Base-by-base conservation (phyloP, 768 basidiomycete genomes). In the Serpula lacrymans region DNA sequence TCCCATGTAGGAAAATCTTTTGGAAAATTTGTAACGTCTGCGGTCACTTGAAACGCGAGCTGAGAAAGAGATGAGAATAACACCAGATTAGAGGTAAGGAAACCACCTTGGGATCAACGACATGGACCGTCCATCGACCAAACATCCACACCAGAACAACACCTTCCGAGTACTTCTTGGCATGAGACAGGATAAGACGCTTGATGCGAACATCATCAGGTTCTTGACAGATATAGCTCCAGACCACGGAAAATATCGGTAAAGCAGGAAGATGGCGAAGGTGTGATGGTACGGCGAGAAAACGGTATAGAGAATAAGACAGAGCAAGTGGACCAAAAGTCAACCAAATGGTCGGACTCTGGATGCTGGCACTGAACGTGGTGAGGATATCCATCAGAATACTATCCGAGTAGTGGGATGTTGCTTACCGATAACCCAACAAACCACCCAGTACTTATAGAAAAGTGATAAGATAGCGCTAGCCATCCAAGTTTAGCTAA, bases 101-200 rank as follows among this genome's bases (percentile, higher is more conserved):
- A n/a, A n/a, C n/a, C n/a, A 67, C 68, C 34, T 60, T 47, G 6
- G 42, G 44, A 35, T 69, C 66, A 10, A 69, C 41, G 18, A 70
- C 51, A 34, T 70, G 67, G 22, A 70, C 58, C 22, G 58, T 59
- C 67, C 68, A 70, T 43, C 56, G 52, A 17, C 68, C 66, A 3
- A 69, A 54, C 39, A 57, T 57, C 43, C 55, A 70, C 27, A 29
- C 9, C 27, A 29, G 27, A 29, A 29, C 10, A 29, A 29, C n/a
- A 29, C 27, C 27, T 29, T 29, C n/a, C 31, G 2, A 67, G 64
- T 29, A 64, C 59, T n/a, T 55, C 58, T 42, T 48, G n/a, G 61
- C 63, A 39, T 63, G 61, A 3, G 67, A 65, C 10, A 69, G 37
- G 22, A 68, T 53, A 33, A 67, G 55, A 6, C 58, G 45, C 34